These are phyloP conservation scores for Penicillium egyptiacum DNA, from an alignment of 495 filamentous ascomycete species.

Conservation along the genomic window DNA sequence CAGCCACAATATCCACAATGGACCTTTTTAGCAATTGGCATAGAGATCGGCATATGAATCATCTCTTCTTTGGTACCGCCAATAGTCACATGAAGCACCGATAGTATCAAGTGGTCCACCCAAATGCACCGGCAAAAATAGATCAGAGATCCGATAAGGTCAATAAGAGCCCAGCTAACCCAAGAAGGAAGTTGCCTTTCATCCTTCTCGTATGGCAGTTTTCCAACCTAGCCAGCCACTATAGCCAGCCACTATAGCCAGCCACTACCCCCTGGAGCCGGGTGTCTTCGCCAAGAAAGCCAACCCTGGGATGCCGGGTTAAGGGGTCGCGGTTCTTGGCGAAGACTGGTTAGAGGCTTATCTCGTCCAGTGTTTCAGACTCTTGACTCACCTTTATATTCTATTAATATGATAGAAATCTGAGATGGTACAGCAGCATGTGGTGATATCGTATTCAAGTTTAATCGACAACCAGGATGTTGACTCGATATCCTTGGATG, in stretches of 20 bases:
- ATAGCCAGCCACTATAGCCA: not conserved
- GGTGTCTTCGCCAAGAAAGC: not conserved
- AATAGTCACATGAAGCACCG: not conserved
- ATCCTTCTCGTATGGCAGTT: not conserved
- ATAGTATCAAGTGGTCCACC: not conserved
- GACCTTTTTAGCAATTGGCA: not conserved
- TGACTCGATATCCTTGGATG: no score
- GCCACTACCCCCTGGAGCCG: not conserved
- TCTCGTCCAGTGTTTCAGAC: no score
- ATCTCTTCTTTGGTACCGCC: not conserved
- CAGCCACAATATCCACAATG: not conserved
- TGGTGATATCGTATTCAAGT: not conserved
- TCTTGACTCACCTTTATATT: no score
- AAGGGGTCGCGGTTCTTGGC: no score
- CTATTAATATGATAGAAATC: not conserved
- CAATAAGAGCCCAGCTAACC: not conserved
- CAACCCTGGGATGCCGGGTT: no score
- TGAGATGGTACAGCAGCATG: not conserved
- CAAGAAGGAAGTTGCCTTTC: not conserved
- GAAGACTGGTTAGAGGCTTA: not conserved
- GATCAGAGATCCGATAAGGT: not conserved
- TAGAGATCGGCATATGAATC: not conserved
- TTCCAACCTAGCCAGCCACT: not conserved
- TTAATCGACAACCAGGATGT: not conserved
- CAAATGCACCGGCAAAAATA: not conserved